phyloP scores from a whole-genome alignment of 2,329 filamentous ascomycete genomes.

The Apiospora aurea region DNA sequence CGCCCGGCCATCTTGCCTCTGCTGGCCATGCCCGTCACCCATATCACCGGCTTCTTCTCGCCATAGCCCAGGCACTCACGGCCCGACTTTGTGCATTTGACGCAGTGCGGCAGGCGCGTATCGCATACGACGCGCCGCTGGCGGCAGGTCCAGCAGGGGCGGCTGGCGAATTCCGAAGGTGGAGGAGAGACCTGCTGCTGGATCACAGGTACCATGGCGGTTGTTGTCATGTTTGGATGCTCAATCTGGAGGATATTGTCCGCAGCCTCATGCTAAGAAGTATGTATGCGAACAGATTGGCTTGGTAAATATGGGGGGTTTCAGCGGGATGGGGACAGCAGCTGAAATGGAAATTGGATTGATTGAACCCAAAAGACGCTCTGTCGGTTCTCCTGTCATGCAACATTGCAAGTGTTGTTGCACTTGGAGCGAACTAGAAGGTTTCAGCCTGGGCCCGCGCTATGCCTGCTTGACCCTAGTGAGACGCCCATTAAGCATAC shows the following conservation, averaged over 20 bases:
- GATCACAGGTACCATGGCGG: background rate
- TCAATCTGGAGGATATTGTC: background rate
- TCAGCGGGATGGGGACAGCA: background rate
- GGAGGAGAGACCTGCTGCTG: background rate
- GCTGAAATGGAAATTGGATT: background rate
- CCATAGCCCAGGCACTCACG: slow-evolving; percentile 27
- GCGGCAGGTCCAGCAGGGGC: slow-evolving; percentile 30
- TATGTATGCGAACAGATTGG: background rate
- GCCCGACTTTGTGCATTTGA: slow-evolving; percentile 26
- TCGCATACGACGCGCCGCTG: slow-evolving; percentile 30
- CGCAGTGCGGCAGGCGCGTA: slow-evolving; percentile 27
- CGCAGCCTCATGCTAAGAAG: background rate
- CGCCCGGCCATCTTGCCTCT: slow-evolving; percentile 26
- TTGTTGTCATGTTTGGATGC: background rate
- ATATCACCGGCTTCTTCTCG: slow-evolving; percentile 27
- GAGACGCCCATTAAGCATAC: slow-evolving; percentile 7
- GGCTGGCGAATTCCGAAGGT: slow-evolving; percentile 18
- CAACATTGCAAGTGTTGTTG: background rate
- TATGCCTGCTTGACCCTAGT: slow-evolving; percentile 5
- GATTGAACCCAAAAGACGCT: background rate
- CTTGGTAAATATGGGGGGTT: background rate
- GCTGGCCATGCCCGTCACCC: slow-evolving; percentile 26
- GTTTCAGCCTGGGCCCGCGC: background rate
- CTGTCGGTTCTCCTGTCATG: background rate
- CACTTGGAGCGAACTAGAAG: background rate